phyloP scores from a whole-genome alignment of 192 early-diverging fungal genomes.

The Backusella sp. region DNA sequence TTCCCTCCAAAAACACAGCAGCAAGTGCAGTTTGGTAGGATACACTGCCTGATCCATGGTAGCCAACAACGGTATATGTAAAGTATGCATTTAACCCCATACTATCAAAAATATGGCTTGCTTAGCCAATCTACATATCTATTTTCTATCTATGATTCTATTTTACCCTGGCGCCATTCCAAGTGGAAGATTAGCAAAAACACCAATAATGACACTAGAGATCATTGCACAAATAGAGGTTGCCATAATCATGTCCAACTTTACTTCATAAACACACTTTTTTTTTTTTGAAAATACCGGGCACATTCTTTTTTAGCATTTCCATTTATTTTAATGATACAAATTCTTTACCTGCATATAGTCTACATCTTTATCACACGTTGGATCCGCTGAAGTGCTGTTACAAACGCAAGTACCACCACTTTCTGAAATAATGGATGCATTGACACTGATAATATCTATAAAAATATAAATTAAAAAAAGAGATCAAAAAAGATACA shows the following conservation, averaged over 20 bases:
- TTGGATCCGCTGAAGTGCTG: conserved; percentile 41
- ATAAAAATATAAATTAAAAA: neutral
- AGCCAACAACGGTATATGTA: conserved; percentile 77
- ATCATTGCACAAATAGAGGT: conserved; percentile 66
- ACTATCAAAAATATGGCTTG: conserved; percentile 13
- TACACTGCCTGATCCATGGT: conserved; percentile 68
- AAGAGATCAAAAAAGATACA: neutral
- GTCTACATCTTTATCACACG: conserved; percentile 51
- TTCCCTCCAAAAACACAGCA: conserved; percentile 79
- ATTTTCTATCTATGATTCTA: neutral
- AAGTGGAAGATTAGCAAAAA: conserved; percentile 73
- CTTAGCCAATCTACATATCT: neutral
- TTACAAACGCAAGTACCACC: conserved; percentile 76
- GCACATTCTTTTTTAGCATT: neutral
- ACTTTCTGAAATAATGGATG: conserved; percentile 65
- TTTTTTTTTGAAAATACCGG: neutral
- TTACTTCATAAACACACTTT: conserved; percentile 55
- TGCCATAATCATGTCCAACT: conserved; percentile 71
- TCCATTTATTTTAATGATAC: too few species aligned
- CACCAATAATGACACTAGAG: conserved; percentile 60
- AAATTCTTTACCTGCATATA: conserved; percentile 41
- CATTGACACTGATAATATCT: conserved; percentile 53
- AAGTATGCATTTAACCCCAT: conserved; percentile 86
- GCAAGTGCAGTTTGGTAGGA: conserved; percentile 63
- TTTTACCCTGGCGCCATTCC: conserved; percentile 73